Base-by-base conservation (phyloP, 148 eudicot species). In the Suaeda aralocaspica region DNA sequence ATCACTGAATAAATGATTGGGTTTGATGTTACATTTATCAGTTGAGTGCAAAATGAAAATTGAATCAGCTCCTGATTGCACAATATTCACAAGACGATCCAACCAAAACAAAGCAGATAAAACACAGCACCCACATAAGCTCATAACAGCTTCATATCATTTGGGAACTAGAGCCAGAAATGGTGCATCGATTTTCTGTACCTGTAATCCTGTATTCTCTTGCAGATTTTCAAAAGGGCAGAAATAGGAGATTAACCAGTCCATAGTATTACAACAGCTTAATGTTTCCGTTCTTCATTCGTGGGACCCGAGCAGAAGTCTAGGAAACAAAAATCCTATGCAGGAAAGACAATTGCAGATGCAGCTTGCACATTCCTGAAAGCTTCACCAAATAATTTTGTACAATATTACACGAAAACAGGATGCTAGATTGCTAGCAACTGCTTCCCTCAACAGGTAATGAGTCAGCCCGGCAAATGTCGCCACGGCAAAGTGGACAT, bases 401-500 rank as follows among this genome's bases (percentile, higher is more conserved):
- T 76, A 36, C 59, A 49, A 53, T 77, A 66, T 39, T 71, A 51
- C 60, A 19, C 4, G 26, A 28, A 41, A 48, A 22, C n/a, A 50
- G 60, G 60, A 72, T 51, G 29, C 28, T 21, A 50, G 60, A 62
- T 66, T 51, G 29, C 28, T 21, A 70, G 60, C 26, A 46, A 26
- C 60, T 25, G 48, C 65, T 55, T 80, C 69, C 83, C 80, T 73
- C 83, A 6, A 34, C 66, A 49, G 67, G 66, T 58, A 71, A 48
- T 34, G 87, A 75, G 42, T 72, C 82, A 3, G 85, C 39, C 73
- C 76, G 70, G 75, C 96, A 90, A 69, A 90, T 77, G 76, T 88
- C 90, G 9, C 92, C 87, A 34, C 96, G 90, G 76, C 96, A 90
- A 68, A 90, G 88, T 42, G 96, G 96, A 68, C 96, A 90, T 10